These are phyloP conservation scores for Solanum pinnatisectum DNA, from an alignment of 257 asterid species.

Conservation along the genomic window DNA sequence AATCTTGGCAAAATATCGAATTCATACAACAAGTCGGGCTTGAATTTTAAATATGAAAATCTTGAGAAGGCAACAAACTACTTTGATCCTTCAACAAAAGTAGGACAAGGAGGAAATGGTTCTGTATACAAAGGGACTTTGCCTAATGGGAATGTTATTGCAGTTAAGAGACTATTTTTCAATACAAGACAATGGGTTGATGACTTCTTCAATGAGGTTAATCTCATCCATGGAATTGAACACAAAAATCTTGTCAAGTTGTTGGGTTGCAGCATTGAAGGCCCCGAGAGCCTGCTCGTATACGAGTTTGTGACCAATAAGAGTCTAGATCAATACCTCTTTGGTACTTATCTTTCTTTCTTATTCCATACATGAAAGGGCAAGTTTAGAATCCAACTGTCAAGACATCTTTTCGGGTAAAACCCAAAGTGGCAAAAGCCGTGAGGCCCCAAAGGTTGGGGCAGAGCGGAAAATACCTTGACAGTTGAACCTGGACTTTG, in stretches of 20 bases:
- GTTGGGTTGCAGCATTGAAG: slow-evolving; percentile 92
- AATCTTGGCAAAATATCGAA: slow-evolving; percentile 61
- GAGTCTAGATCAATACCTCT: slow-evolving; percentile 64
- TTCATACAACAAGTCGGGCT: slow-evolving; percentile 56
- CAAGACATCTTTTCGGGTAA: background rate
- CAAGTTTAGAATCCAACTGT: background rate
- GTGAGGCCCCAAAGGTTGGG: background rate
- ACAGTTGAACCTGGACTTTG: background rate
- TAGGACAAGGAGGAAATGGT: slow-evolving; percentile 95
- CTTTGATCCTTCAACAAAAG: slow-evolving; percentile 43
- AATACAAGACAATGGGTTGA: slow-evolving; percentile 92
- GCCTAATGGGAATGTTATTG: slow-evolving; percentile 52
- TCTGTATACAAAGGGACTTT: slow-evolving; percentile 66
- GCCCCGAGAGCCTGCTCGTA: slow-evolving; percentile 84
- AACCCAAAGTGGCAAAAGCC: background rate
- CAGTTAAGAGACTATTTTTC: slow-evolving; percentile 76
- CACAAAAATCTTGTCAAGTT: slow-evolving; percentile 94
- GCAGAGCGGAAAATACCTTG: background rate
- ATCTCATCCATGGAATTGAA: slow-evolving; percentile 67
- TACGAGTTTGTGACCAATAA: slow-evolving; percentile 69
- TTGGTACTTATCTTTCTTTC: slow-evolving; percentile 26
- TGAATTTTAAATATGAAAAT: slow-evolving; percentile 72
- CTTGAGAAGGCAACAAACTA: slow-evolving; percentile 83
- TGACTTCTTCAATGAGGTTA: slow-evolving; percentile 89
- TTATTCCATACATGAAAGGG: background rate